These are phyloP conservation scores for Sclerotinia glacialis DNA, from an alignment of 2,329 filamentous ascomycete genomes.

Conservation along the genomic window DNA sequence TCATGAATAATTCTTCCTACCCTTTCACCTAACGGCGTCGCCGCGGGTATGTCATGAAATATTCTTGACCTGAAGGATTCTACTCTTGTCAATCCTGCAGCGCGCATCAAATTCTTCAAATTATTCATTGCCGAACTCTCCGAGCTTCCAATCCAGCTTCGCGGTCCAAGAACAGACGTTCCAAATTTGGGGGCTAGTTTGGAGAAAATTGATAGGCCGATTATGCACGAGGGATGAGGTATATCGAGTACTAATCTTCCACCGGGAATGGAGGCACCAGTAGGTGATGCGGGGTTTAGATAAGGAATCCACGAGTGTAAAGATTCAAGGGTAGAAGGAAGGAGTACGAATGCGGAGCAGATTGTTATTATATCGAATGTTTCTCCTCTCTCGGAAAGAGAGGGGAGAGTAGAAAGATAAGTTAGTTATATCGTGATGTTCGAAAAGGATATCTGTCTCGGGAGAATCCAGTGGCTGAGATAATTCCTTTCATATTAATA, in stretches of 20 bases:
- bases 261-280: not conserved
- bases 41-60: conserved; percentile 1
- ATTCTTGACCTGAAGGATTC: conserved; percentile 1
- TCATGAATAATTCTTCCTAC: not conserved
- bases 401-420: not conserved
- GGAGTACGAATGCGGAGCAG: conserved; percentile 2
- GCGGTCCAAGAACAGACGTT: not conserved
- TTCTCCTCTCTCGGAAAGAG: not conserved
- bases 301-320: conserved; percentile 5
- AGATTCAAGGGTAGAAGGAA: not conserved
- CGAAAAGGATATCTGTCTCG: not conserved
- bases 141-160: not conserved
- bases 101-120: not conserved
- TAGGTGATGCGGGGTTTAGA: not conserved
- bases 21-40: not conserved
- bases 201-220: not conserved
- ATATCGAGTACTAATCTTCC: conserved; percentile 11
- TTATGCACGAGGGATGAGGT: not conserved
- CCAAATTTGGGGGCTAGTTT: not conserved
- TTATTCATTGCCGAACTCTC: not conserved
- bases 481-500: not conserved
- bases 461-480: not conserved
- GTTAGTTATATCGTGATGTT: not conserved
- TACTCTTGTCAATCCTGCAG: not conserved
- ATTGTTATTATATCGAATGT: conserved; percentile 8